Evolutionary conservation across 257 asterid species (phyloP).

Genomic region (Jaltomata sinuosa): DNA sequence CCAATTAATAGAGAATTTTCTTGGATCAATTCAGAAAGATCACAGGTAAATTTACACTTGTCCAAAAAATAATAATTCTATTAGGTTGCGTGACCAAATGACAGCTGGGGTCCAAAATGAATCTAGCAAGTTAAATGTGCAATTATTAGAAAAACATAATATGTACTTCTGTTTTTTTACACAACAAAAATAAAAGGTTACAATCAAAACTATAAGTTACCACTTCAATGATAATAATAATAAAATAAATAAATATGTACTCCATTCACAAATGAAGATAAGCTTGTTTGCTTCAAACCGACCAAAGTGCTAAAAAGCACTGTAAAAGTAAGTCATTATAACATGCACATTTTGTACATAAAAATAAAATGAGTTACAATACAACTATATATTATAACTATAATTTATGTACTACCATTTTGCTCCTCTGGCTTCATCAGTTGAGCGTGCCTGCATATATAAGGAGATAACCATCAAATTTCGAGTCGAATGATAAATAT

Average conservation of each 20-base stretch:
- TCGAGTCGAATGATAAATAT: too few species aligned
- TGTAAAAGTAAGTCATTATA: constrained; percentile 5
- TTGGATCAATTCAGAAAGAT: too few species aligned
- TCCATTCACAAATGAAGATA: neutral
- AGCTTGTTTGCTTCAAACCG: neutral
- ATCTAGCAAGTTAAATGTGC: neutral
- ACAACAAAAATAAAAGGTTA: neutral
- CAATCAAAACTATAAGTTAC: neutral
- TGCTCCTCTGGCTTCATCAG: neutral
- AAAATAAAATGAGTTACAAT: neutral
- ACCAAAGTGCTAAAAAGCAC: neutral
- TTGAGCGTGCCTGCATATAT: neutral
- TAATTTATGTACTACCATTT: neutral
- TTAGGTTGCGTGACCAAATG: neutral
- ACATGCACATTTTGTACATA: neutral
- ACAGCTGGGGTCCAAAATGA: neutral
- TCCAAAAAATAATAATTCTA: neutral
- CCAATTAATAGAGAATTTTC: too few species aligned
- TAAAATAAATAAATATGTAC: neutral
- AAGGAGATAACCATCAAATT: neutral
- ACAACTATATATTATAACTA: neutral
- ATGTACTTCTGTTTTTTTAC: neutral
- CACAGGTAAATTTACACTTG: too few species aligned
- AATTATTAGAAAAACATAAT: neutral
- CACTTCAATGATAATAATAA: neutral